phyloP scores from a whole-genome alignment of 2,329 filamentous ascomycete species.

The Leptographium galeiforme region DNA sequence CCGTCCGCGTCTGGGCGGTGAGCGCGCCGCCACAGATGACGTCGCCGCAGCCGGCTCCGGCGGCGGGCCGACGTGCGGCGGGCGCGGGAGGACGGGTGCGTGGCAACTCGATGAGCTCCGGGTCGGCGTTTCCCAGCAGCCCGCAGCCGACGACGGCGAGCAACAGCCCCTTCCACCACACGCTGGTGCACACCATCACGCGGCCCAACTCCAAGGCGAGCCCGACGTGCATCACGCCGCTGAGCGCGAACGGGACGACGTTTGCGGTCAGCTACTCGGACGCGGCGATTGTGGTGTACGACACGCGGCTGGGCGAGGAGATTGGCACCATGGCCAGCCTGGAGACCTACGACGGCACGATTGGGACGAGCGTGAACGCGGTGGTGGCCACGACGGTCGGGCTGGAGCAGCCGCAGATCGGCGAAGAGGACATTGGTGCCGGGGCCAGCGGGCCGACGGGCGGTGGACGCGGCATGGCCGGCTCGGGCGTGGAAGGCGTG shows the following conservation, averaged over 20 bases:
- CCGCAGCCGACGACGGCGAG: slow-evolving; percentile 82
- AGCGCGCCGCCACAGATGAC: slow-evolving; percentile 78
- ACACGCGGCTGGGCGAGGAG: slow-evolving; percentile 83
- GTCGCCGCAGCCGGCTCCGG: slow-evolving; percentile 56
- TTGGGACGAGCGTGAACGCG: slow-evolving; percentile 70
- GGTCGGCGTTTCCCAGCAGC: slow-evolving; percentile 78
- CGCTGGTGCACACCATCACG: slow-evolving; percentile 74
- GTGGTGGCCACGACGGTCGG: slow-evolving; percentile 78
- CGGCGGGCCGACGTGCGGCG: slow-evolving; percentile 39
- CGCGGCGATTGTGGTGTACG: slow-evolving; percentile 80
- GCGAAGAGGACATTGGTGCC: slow-evolving; percentile 59
- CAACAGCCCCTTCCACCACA: slow-evolving; percentile 75
- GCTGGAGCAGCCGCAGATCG: slow-evolving; percentile 59
- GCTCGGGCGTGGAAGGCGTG: slow-evolving; percentile 75
- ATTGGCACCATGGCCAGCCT: slow-evolving; percentile 84
- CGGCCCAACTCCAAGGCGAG: slow-evolving; percentile 55
- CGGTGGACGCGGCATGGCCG: slow-evolving; percentile 49
- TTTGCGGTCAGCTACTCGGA: slow-evolving; percentile 93
- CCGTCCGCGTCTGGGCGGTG: slow-evolving; percentile 86
- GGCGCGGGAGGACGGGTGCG: slow-evolving; percentile 59
- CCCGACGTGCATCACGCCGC: slow-evolving; percentile 82
- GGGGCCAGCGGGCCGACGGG: slow-evolving; percentile 55
- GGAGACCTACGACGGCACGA: slow-evolving; percentile 83
- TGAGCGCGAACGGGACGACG: slow-evolving; percentile 69
- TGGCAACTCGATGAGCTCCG: slow-evolving; percentile 87